These are phyloP conservation scores for Scedosporium aurantiacum DNA, from an alignment of 2,329 filamentous ascomycete species.

Conservation along the genomic window DNA sequence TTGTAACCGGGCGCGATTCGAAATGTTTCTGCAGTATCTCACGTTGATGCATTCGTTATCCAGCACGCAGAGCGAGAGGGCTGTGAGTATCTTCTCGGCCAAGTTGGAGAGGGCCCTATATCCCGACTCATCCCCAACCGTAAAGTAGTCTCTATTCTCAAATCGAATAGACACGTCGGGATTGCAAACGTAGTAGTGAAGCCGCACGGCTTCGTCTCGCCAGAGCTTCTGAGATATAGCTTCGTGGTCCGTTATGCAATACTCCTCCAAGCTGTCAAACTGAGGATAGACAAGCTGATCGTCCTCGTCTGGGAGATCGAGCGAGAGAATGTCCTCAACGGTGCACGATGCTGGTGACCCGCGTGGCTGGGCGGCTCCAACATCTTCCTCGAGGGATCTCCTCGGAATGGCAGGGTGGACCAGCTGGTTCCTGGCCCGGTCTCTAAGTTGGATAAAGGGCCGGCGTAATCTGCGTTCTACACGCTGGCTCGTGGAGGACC, in stretches of 20 bases:
- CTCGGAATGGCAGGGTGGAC: not conserved
- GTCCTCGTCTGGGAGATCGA: not conserved
- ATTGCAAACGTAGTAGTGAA: not conserved
- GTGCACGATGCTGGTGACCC: not conserved
- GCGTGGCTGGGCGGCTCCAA: not conserved
- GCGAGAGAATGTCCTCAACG: not conserved
- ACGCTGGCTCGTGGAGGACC: not conserved
- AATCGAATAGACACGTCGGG: not conserved
- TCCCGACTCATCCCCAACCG: not conserved
- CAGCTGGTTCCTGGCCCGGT: not conserved
- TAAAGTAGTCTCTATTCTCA: not conserved
- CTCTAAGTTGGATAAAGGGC: not conserved
- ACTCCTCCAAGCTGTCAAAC: not conserved
- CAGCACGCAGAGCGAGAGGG: conserved; percentile 1
- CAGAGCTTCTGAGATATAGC: not conserved
- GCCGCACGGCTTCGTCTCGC: not conserved
- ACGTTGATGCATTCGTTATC: conserved; percentile 6
- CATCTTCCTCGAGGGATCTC: not conserved
- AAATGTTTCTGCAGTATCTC: not conserved
- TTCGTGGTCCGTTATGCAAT: not conserved
- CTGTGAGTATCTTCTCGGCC: not conserved
- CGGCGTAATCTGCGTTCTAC: not conserved
- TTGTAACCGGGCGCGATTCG: not conserved
- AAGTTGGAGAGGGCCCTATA: not conserved
- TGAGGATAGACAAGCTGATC: not conserved